Conservation (phyloP, 768 basidiomycete genomes). For the Xerocomellus intermedius region DNA sequence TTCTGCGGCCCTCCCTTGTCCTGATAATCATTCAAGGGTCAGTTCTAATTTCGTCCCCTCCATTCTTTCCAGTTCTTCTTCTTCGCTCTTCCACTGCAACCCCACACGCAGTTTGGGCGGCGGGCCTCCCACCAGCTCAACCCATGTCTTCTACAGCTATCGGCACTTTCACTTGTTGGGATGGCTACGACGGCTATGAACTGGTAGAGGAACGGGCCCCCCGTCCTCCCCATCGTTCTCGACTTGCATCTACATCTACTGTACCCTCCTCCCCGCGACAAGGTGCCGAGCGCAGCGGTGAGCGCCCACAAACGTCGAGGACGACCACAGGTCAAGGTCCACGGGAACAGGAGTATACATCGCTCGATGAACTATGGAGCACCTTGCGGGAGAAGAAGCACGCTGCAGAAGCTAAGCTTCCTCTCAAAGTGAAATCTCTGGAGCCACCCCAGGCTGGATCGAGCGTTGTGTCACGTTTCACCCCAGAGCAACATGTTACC, state of each 20-base stretch:
- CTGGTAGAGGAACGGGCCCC: conserved; percentile 18
- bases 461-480: conserved; percentile 23
- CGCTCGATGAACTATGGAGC: conserved; percentile 63
- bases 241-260: conserved; percentile 22
- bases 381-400: conserved; percentile 65
- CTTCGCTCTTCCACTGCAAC: conserved; percentile 18
- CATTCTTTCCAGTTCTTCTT: conserved; percentile 16
- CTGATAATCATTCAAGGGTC: conserved; percentile 35
- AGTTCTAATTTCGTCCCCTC: conserved; percentile 25
- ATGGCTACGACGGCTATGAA: conserved; percentile 30
- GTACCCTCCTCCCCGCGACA: conserved; percentile 11
- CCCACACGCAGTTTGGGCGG: conserved; percentile 20
- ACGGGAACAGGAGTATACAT: conserved; percentile 27
- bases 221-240: conserved; percentile 20
- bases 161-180: conserved; percentile 35
- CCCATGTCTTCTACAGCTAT: conserved; percentile 34
- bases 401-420: conserved; percentile 62
- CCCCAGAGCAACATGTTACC: conserved; percentile 23
- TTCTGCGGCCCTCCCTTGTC: conserved; percentile 14
- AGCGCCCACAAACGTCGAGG: conserved; percentile 23
- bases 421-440: conserved; percentile 69
- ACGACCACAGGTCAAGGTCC: conserved; percentile 9
- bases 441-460: conserved; percentile 35
- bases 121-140: conserved; percentile 12
- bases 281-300: conserved; percentile 17